Base-by-base conservation (phyloP, 2,329 filamentous ascomycete species). In the Verticillium longisporum region DNA sequence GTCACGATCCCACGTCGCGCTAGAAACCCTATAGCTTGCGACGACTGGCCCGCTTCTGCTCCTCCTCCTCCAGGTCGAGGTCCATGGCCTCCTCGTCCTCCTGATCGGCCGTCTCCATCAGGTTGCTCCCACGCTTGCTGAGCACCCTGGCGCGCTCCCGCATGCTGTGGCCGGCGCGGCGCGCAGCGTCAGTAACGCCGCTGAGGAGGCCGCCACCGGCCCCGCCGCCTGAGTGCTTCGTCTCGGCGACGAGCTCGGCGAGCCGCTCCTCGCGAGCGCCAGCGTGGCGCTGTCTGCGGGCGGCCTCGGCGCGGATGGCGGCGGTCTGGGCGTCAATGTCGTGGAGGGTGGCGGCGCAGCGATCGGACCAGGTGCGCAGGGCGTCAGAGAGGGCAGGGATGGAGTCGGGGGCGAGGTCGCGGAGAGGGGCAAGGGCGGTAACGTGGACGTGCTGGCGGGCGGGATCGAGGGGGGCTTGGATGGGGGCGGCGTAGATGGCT, bases 391-490 rank as follows among this genome's bases (percentile, higher is more conserved):
- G 88, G 1, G 77, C 74, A 0, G 87, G 84, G 13, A 97, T 82
- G 61, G 88, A 85, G 61, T 86, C 85, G 0, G 92, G 92, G 1
- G 86, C 83, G 1, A 97, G 84, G 72, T 99, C 95, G 21, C 95
- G 92, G 1, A 97, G 84, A 0, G 95, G 90, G 0, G 93, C 87
- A 36, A 97, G 87, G 63, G 90, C 88, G 58, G 88, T 88, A 60
- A 98, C 87, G 70, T 88, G 85, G 26, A 98, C 89, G 63, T 84
- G 82, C 37, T 88, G 85, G 60, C 88, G 83, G 61, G 85, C 85
- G 4, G 93, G 91, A 71, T 97, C 91, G 61, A 99, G 88, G 50
- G 91, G 93, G 6, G 89, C 94, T 41, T 85, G 83, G 57, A 99
- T 77, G 2, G 99, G 84, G 50, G 89, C 90, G 6, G 89, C 87